phyloP scores from a whole-genome alignment of 208 protist species.

The Leishmania aethiopica region DNA sequence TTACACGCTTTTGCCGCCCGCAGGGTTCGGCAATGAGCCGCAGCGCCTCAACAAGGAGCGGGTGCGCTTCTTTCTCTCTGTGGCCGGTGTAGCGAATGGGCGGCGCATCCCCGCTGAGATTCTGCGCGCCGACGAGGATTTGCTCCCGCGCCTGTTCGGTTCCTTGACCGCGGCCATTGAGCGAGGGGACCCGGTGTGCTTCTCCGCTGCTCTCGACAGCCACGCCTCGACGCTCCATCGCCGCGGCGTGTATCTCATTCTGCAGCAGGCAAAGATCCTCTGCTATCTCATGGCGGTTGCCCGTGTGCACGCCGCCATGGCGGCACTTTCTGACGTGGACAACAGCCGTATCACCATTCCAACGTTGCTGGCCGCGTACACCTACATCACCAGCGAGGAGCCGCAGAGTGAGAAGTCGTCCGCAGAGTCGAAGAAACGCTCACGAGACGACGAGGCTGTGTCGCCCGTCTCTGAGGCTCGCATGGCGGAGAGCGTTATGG shows the following conservation, averaged over 20 bases:
- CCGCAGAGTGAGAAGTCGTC: not conserved
- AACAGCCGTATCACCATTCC: slow-evolving; percentile 73
- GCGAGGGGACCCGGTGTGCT: slow-evolving; percentile 51
- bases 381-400: slow-evolving; percentile 26
- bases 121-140: slow-evolving; percentile 43
- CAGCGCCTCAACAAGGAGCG: slow-evolving; percentile 83
- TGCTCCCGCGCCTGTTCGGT: slow-evolving; percentile 54
- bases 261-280: slow-evolving; percentile 60
- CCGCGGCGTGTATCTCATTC: slow-evolving; percentile 76
- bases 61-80: slow-evolving; percentile 74
- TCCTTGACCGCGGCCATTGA: slow-evolving; percentile 52
- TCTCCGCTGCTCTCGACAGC: slow-evolving; percentile 48
- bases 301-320: slow-evolving; percentile 62
- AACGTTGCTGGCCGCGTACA: slow-evolving; percentile 57
- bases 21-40: slow-evolving; percentile 46
- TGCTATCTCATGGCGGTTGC: slow-evolving; percentile 70
- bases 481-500: slow-evolving; percentile 38
- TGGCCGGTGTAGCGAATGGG: slow-evolving; percentile 62
- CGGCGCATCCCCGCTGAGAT: slow-evolving; percentile 53
- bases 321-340: slow-evolving; percentile 43
- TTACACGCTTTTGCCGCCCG: slow-evolving; percentile 72
- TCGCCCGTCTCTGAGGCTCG: slow-evolving; percentile 3
- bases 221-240: slow-evolving; percentile 49
- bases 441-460: slow-evolving; percentile 7
- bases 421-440: slow-evolving; percentile 20